A percentile compares a stretch with the other conserved stretches of the same genome.
These are phyloP conservation scores for Cantharellus cinnabarinus DNA, from an alignment of 768 basidiomycete species.

Conservation along the genomic window DNA sequence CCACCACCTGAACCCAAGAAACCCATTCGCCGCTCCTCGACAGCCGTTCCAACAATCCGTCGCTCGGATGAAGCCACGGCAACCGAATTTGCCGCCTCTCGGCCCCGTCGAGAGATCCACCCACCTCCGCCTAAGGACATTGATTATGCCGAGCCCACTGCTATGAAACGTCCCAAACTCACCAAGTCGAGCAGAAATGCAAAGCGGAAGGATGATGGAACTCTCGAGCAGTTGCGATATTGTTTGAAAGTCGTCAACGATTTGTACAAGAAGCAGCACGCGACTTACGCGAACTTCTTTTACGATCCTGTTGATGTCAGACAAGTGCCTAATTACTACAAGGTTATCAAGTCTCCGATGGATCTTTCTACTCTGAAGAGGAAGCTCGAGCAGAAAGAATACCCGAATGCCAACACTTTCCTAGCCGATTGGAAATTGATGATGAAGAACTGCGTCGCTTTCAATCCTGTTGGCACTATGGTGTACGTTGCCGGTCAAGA, in stretches of 20 bases:
- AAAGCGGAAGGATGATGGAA: slow-evolving; percentile 42
- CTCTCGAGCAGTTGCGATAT: slow-evolving; percentile 67
- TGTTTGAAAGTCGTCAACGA: slow-evolving; percentile 58
- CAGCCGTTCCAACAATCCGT: slow-evolving; percentile 64
- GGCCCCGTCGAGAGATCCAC: slow-evolving; percentile 97
- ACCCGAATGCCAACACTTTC: slow-evolving; percentile 59
- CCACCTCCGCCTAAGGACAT: slow-evolving; percentile 86
- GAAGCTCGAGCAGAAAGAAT: slow-evolving; percentile 63
- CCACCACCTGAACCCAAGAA: slow-evolving; percentile 18
- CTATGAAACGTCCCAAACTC: slow-evolving; percentile 31
- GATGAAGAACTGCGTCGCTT: slow-evolving; percentile 82
- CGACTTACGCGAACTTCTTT: slow-evolving; percentile 56
- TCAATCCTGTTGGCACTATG: slow-evolving; percentile 74
- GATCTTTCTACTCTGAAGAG: slow-evolving; percentile 75
- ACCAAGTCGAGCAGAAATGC: slow-evolving; percentile 25
- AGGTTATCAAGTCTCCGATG: slow-evolving; percentile 87
- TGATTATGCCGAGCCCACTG: slow-evolving; percentile 45
- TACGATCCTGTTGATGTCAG: slow-evolving; percentile 82
- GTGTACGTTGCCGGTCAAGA: slow-evolving; percentile 76
- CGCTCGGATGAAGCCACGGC: slow-evolving; percentile 34
- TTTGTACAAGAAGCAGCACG: slow-evolving; percentile 61
- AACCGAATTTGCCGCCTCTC: slow-evolving; percentile 14
- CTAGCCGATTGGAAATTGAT: slow-evolving; percentile 84
- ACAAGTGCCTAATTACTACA: slow-evolving; percentile 67
- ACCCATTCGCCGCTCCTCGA: slow-evolving; percentile 48